phyloP scores from a whole-genome alignment of 1,284 basidiomycete genomes.

The Crucibulum parvulum region DNA sequence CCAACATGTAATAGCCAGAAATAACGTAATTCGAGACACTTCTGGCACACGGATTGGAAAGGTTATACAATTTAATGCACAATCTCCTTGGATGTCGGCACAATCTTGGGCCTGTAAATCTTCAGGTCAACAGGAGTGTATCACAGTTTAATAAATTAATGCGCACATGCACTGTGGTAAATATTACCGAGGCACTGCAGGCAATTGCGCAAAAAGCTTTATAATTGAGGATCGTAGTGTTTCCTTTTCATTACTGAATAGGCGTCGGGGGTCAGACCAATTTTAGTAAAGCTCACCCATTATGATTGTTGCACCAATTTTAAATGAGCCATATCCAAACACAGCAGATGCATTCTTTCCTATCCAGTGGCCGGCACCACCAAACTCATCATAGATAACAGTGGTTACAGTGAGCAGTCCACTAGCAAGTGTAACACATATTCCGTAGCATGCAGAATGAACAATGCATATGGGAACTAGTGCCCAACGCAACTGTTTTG shows the following conservation, averaged over 20 bases:
- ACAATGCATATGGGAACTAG: conserved; percentile 28
- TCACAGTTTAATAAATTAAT: neutral
- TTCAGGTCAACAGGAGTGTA: neutral
- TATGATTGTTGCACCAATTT: conserved; percentile 36
- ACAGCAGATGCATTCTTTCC: conserved; percentile 35
- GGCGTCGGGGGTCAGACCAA: too few species aligned
- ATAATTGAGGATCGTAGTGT: neutral
- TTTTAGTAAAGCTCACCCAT: conserved; percentile 25
- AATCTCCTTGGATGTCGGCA: conserved; percentile 42
- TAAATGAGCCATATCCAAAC: conserved; percentile 35
- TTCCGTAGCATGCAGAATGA: conserved; percentile 11
- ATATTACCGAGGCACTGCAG: neutral
- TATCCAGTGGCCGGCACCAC: conserved; percentile 18
- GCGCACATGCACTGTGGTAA: neutral
- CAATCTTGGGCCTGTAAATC: conserved; percentile 46
- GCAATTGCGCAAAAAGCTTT: neutral
- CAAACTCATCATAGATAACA: neutral
- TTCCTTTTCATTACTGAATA: neutral
- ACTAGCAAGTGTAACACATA: neutral
- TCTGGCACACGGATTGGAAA: conserved; percentile 40
- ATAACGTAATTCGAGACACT: conserved; percentile 21
- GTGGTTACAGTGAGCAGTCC: neutral
- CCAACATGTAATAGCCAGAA: neutral
- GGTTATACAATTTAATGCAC: conserved; percentile 31
- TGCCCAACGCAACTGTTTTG: conserved; percentile 33